These are phyloP conservation scores for Dendrobium catenatum DNA, from an alignment of 106 monocot genomes.

Conservation along the genomic window DNA sequence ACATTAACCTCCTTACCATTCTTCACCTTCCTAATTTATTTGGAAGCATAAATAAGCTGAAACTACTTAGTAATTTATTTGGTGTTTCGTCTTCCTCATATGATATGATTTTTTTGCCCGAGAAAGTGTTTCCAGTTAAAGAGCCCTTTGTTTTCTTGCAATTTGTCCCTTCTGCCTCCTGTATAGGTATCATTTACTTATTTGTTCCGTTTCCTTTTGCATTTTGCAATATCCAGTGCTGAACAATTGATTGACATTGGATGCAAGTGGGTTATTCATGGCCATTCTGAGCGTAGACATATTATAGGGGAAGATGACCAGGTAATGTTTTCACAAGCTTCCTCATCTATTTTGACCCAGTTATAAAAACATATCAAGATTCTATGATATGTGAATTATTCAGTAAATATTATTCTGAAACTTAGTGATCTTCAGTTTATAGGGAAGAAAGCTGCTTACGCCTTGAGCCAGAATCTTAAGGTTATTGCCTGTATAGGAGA, in stretches of 20 bases:
- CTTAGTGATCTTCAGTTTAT: conserved; percentile 60
- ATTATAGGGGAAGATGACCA: conserved; percentile 89
- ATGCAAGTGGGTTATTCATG: conserved; percentile 96
- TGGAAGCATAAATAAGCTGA: background rate
- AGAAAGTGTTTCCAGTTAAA: background rate
- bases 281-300: conserved; percentile 93
- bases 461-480: conserved; percentile 81
- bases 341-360: background rate
- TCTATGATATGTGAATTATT: background rate
- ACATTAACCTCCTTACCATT: background rate
- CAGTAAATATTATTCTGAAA: background rate
- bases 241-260: conserved; percentile 94
- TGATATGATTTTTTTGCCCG: background rate
- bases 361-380: background rate
- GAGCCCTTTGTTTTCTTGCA: background rate
- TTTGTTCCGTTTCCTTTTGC: background rate
- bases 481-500: conserved; percentile 98
- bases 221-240: conserved; percentile 43
- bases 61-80: background rate
- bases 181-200: background rate
- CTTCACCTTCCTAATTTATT: background rate
- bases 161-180: background rate
- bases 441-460: conserved; percentile 99
- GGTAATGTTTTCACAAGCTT: conserved; percentile 23
- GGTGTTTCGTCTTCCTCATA: background rate